A percentile compares a stretch with the other conserved stretches of the same genome.
Evolutionary conservation across 169 alveolate species (phyloP).

Genomic region (Amoebophrya sp.): DNA sequence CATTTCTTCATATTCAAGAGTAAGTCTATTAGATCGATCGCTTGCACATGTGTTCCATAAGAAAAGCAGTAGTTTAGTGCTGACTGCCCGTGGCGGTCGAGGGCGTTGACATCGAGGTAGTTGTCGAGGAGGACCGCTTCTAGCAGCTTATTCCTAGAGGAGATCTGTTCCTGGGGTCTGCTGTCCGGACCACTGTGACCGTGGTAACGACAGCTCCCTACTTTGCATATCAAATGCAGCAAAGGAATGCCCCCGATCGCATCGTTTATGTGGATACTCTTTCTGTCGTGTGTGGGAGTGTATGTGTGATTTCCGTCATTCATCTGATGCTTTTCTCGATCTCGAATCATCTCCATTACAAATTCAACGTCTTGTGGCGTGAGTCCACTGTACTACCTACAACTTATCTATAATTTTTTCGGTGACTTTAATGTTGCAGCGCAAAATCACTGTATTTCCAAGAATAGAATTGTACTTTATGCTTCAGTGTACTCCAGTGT

Average conservation of each 20-base stretch:
- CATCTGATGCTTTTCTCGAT: too few species aligned
- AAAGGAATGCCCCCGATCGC: background rate
- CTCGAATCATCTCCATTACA: too few species aligned
- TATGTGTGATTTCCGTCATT: too few species aligned
- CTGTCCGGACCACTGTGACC: background rate
- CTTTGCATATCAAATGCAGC: slow-evolving; percentile 1
- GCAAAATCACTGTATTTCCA: too few species aligned
- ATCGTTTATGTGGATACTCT: background rate
- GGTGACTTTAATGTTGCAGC: too few species aligned
- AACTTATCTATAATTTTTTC: too few species aligned
- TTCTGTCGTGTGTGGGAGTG: too few species aligned
- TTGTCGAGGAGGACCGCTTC: background rate
- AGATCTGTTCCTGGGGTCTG: background rate
- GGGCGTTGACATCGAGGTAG: background rate
- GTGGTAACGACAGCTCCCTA: background rate
- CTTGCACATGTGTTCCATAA: background rate
- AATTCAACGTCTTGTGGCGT: too few species aligned
- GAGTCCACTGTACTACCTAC: too few species aligned
- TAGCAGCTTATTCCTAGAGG: background rate
- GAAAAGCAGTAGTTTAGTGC: background rate
- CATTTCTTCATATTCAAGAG: too few species aligned
- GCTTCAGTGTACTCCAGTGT: too few species aligned
- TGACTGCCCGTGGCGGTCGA: background rate
- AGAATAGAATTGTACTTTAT: too few species aligned
- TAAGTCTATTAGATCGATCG: background rate